Conservation (phyloP, 116 monocot species). For the Phalaenopsis hybrid region DNA sequence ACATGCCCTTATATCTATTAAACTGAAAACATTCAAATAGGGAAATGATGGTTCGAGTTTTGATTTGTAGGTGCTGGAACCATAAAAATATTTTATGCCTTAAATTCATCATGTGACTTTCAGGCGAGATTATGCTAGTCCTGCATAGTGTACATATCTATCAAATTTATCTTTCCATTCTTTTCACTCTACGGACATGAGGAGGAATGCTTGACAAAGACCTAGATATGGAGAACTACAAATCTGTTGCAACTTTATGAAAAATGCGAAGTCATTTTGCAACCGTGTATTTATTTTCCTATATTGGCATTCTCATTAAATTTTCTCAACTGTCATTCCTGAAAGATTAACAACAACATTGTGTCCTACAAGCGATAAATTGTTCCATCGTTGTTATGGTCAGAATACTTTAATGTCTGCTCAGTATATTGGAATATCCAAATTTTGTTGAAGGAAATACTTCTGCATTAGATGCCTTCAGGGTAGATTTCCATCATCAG, state of each 20-base stretch:
- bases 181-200: background rate
- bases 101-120: background rate
- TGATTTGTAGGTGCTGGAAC: background rate
- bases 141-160: background rate
- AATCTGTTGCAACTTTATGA: background rate
- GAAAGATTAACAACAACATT: background rate
- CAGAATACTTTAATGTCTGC: background rate
- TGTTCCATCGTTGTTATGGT: background rate
- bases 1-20: background rate
- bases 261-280: background rate
- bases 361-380: background rate
- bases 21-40: background rate
- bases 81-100: background rate
- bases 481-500: background rate
- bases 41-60: background rate
- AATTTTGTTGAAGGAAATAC: background rate
- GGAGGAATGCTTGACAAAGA: background rate
- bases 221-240: background rate
- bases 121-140: background rate
- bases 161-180: no score
- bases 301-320: background rate
- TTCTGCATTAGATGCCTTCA: background rate
- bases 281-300: background rate
- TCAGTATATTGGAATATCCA: background rate
- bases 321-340: background rate